Percentiles rank a stretch among this genome's conserved stretches.
Conservation (phyloP, 1,284 basidiomycete species). For the Paramarasmius palmivorus region DNA sequence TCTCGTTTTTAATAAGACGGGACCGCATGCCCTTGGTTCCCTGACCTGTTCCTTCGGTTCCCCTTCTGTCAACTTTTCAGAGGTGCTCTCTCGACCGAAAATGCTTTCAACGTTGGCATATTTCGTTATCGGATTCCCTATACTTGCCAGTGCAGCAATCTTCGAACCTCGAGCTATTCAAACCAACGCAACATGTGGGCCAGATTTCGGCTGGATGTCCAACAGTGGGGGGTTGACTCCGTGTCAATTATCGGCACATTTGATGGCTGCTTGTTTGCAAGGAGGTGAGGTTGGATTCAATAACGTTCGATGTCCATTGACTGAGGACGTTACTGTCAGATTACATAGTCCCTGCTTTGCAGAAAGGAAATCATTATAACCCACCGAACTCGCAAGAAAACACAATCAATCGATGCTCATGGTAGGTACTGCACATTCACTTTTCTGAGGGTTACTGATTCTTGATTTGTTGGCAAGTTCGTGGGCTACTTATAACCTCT, state of each 20-base stretch:
- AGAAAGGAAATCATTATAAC: background rate
- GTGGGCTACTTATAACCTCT: slow-evolving; percentile 18
- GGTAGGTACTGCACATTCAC: background rate
- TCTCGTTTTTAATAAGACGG: no score
- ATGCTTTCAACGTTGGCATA: background rate
- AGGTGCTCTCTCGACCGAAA: no score
- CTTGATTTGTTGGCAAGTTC: slow-evolving; percentile 8
- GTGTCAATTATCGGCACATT: no score
- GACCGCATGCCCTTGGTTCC: no score
- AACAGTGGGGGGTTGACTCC: background rate
- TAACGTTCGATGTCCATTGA: background rate
- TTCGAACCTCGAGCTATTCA: background rate
- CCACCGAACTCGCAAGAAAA: background rate
- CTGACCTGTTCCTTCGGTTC: no score
- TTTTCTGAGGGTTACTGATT: background rate
- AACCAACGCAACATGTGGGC: slow-evolving; percentile 1
- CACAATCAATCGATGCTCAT: background rate
- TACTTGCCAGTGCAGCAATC: background rate
- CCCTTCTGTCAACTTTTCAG: no score
- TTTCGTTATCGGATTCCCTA: background rate
- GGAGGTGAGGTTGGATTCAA: slow-evolving; percentile 1
- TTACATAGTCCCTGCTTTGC: background rate
- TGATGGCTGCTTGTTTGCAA: slow-evolving; percentile 2
- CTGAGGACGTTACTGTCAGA: background rate
- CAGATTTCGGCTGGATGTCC: slow-evolving; percentile 9